Conservation (phyloP, 2,329 filamentous ascomycete genomes). For the Neopestalotiopsis rosae region DNA sequence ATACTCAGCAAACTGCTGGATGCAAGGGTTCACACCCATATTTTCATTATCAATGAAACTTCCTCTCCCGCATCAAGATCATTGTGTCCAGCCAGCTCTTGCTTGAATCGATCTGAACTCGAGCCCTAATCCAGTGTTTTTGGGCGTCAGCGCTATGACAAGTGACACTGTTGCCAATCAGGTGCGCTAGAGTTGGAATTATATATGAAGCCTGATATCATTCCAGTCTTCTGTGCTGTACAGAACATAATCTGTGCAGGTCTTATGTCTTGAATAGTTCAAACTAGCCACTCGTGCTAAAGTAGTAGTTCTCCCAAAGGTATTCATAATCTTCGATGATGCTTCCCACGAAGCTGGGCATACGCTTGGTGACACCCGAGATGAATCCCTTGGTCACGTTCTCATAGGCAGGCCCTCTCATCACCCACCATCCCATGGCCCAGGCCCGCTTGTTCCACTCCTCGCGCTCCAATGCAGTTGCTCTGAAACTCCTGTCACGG, state of each 20-base stretch:
- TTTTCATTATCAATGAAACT: too few relatives aligned
- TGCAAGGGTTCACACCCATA: too few relatives aligned
- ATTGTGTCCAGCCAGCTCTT: too few relatives aligned
- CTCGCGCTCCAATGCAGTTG: constrained; percentile 87
- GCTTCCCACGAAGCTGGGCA: constrained; percentile 81
- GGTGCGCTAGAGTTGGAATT: too few relatives aligned
- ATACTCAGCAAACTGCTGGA: too few relatives aligned
- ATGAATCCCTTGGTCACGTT: constrained; percentile 82
- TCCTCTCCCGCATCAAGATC: too few relatives aligned
- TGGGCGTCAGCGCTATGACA: too few relatives aligned
- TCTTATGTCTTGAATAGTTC: neutral
- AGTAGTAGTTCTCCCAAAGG: constrained; percentile 98
- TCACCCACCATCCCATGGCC: constrained; percentile 93
- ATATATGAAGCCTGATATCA: too few relatives aligned
- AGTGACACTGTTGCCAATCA: too few relatives aligned
- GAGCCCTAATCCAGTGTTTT: too few relatives aligned
- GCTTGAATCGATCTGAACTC: too few relatives aligned
- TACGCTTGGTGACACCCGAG: constrained; percentile 72
- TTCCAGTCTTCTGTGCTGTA: too few relatives aligned
- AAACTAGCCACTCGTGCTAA: constrained; percentile 59
- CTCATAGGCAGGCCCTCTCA: constrained; percentile 97
- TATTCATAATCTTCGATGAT: constrained; percentile 97
- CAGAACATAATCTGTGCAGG: neutral
- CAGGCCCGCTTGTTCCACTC: constrained; percentile 88
- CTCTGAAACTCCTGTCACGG: constrained; percentile 73